Evolutionary conservation across 2,329 filamentous ascomycete genomes (phyloP), one percentile per base, ranked within the genome.

Genomic region (Fusarium palustre): DNA sequence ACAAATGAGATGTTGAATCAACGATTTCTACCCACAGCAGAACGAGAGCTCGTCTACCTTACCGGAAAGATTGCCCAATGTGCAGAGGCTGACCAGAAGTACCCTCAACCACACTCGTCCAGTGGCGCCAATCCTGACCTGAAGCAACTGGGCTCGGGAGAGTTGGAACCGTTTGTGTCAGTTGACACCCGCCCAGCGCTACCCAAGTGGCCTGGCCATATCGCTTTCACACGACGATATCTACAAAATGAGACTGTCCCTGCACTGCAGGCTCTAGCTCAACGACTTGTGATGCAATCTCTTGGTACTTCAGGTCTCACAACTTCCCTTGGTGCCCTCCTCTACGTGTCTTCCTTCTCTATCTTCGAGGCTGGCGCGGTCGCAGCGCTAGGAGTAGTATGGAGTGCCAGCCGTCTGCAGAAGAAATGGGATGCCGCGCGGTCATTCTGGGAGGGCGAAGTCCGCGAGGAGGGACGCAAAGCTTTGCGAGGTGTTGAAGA

Each of bases 1-100:
- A 90, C 92, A 4, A 88, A 89, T 1, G 92, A 96, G 71, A 91
- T 97, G 64, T 83, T 97, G 5, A 87, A 88, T 63, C 89, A 90
- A 68, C 85, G 87, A 9, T 98, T 97, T 82, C 85, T 99, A 5
- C 87, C 90, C 0, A 87, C 87, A 5, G 91, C 94, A 0, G 94
- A 97, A 78, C 90, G 90, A 72, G 90, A 90, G 56, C 86, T 93
- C n/a, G 90, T 97, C 47, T 97, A 91, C 79, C 86, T 97, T 3
- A 88, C 92, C 9, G 95, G 95, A 1, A 88, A 90, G 48, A 89
- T 97, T 72, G 85, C 88, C 20, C 90, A 84, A 64, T 78, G 80
- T 4, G 76, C 77, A 20, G 76, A 78, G 30, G 54, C 54, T 8
- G 66, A 62, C 13, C 75, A 74, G 4, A 56, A 59, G 2, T 83